A percentile compares a stretch with the other conserved stretches of the same genome.
These are phyloP conservation scores for Globisporangium takayamanum DNA, from an alignment of 352 stramenopile species.

Conservation along the genomic window DNA sequence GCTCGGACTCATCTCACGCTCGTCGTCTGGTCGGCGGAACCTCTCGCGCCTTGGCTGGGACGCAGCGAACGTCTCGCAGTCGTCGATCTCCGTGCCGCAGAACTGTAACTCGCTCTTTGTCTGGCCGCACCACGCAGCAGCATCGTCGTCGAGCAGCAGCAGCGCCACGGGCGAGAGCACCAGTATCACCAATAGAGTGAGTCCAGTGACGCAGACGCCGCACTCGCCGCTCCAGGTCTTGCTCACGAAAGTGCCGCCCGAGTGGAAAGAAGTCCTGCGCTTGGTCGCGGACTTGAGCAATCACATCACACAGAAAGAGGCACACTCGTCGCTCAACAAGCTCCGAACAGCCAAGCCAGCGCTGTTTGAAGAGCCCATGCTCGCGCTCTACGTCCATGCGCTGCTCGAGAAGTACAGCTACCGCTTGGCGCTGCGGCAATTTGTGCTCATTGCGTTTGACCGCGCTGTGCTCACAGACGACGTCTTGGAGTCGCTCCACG, in stretches of 20 bases:
- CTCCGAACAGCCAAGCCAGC: conserved; percentile 56
- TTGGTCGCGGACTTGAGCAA: conserved; percentile 82
- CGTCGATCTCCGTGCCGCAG: conserved; percentile 76
- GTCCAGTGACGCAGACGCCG: conserved; percentile 56
- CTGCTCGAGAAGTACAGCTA: conserved; percentile 85
- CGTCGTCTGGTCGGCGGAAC: conserved; percentile 47
- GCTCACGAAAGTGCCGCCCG: conserved; percentile 57
- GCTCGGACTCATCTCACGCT: conserved; percentile 67
- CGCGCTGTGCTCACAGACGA: conserved; percentile 63
- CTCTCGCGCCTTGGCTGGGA: conserved; percentile 76
- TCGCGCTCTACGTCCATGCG: conserved; percentile 77
- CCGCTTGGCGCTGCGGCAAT: conserved; percentile 75
- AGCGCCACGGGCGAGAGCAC: not conserved
- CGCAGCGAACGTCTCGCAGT: conserved; percentile 54
- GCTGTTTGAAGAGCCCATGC: conserved; percentile 80
- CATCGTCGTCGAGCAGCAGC: not conserved
- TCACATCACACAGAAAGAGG: conserved; percentile 88
- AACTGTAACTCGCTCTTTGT: conserved; percentile 78
- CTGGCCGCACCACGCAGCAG: conserved; percentile 42
- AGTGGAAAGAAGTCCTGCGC: conserved; percentile 75
- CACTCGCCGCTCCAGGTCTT: conserved; percentile 57
- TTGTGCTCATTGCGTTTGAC: conserved; percentile 84
- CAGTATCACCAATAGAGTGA: conserved; percentile 14
- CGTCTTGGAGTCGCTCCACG: conserved; percentile 60
- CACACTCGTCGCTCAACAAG: conserved; percentile 80